Conservation (phyloP, 768 basidiomycete species). For the Hygrocybe punicea region DNA sequence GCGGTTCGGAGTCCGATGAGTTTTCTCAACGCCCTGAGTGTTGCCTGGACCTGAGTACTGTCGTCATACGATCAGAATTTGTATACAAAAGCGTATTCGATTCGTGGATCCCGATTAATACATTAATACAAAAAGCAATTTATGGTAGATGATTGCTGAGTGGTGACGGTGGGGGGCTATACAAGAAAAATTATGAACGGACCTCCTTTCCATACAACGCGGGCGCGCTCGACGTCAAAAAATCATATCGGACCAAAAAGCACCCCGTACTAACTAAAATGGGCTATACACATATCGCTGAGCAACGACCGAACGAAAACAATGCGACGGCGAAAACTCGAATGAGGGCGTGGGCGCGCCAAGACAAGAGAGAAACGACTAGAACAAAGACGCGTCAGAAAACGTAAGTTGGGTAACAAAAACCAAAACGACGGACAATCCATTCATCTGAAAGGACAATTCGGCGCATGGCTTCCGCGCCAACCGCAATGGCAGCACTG, state of each 20-base stretch:
- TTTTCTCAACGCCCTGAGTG: background rate
- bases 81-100: background rate
- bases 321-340: background rate
- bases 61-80: background rate
- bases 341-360: background rate
- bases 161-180: background rate
- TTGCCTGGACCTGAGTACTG: background rate
- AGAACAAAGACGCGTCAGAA: background rate
- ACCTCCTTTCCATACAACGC: too few species aligned
- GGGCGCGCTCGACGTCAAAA: background rate
- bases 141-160: background rate
- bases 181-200: too few species aligned
- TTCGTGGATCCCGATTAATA: background rate
- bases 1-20: background rate
- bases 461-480: conserved; percentile 57
- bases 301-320: background rate
- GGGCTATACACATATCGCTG: background rate
- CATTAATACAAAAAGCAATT: background rate
- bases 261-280: too few species aligned
- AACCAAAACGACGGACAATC: too few species aligned
- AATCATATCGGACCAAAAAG: background rate
- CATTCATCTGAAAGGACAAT: conserved; percentile 61
- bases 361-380: too few species aligned
- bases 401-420: too few species aligned
- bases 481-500: conserved; percentile 78